These are phyloP conservation scores for Phytophthora sp. DNA, from an alignment of 352 stramenopile genomes.

Conservation along the genomic window DNA sequence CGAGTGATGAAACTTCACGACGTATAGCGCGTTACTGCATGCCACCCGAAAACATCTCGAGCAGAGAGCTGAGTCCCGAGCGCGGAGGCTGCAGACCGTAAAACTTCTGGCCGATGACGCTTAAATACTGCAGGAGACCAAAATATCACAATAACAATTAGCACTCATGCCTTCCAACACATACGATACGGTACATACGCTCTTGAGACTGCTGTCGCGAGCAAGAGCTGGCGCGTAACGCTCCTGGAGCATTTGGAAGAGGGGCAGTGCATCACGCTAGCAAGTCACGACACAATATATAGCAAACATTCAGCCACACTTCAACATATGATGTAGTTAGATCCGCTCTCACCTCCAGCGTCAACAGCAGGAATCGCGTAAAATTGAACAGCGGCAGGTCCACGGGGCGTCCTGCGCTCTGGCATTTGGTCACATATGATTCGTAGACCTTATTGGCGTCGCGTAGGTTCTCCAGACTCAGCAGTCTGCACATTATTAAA, in stretches of 20 bases:
- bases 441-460: conserved; percentile 86
- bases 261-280: conserved; percentile 80
- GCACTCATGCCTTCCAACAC: background rate
- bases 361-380: conserved; percentile 82
- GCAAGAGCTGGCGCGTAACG: conserved; percentile 76
- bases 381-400: conserved; percentile 88
- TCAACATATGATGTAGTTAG: background rate
- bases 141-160: conserved; percentile 18
- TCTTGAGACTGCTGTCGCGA: conserved; percentile 78
- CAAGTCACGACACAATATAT: conserved; percentile 1
- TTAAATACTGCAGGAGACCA: conserved; percentile 67
- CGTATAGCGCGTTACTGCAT: conserved; percentile 51
- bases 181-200: conserved; percentile 71
- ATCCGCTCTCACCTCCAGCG: conserved; percentile 64
- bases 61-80: conserved; percentile 77
- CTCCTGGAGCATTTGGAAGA: conserved; percentile 90
- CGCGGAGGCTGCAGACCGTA: conserved; percentile 84
- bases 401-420: conserved; percentile 44
- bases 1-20: conserved; percentile 15
- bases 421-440: conserved; percentile 59
- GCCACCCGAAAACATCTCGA: conserved; percentile 86
- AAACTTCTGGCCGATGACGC: conserved; percentile 86
- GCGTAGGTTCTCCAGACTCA: conserved; percentile 87
- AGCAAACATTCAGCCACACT: background rate
- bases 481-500: conserved; percentile 46